A percentile compares a stretch with the other conserved stretches of the same genome.
Evolutionary conservation across 2,329 filamentous ascomycete species (phyloP).

Genomic region (Gaeumannomyces sp.): DNA sequence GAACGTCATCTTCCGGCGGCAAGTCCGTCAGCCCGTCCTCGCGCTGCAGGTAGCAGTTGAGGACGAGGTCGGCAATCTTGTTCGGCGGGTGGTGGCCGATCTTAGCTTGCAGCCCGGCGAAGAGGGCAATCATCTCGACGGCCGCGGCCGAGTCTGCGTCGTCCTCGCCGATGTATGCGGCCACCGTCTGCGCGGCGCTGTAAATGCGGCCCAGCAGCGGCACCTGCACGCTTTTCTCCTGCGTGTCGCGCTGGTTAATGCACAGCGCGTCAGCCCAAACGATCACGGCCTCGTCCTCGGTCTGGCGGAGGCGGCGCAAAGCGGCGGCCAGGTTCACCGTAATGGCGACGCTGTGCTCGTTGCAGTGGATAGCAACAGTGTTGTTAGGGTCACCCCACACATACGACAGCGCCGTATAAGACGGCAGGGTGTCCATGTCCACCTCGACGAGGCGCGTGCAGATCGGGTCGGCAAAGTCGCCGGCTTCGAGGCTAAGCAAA

Average conservation of each 20-base stretch:
- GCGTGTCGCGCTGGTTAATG: not conserved
- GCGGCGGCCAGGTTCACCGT: slow-evolving; percentile 8
- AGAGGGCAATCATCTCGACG: not conserved
- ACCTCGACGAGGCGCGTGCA: no score
- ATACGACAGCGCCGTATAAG: slow-evolving; percentile 9
- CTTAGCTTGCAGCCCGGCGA: no score
- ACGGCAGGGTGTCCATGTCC: not conserved
- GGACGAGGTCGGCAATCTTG: no score
- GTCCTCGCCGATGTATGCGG: not conserved
- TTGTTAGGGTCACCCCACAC: slow-evolving; percentile 6
- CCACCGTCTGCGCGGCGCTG: slow-evolving; percentile 3
- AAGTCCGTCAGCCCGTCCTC: not conserved
- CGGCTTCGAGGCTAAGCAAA: no score
- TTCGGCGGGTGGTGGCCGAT: no score
- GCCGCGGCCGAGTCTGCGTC: slow-evolving; percentile 5
- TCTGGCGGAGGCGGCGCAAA: slow-evolving; percentile 2
- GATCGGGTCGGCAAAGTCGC: no score
- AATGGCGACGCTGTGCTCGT: not conserved
- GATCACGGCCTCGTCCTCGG: not conserved
- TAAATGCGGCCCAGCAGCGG: slow-evolving; percentile 10
- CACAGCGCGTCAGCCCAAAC: slow-evolving; percentile 11
- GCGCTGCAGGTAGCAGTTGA: not conserved
- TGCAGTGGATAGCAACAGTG: slow-evolving; percentile 1
- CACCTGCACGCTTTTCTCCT: slow-evolving; percentile 11
- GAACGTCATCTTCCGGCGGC: not conserved